Percentiles rank a stretch among this genome's conserved stretches.
These are phyloP conservation scores for Fragilaria crotonensis DNA, from an alignment of 108 stramenopile species.

Conservation along the genomic window DNA sequence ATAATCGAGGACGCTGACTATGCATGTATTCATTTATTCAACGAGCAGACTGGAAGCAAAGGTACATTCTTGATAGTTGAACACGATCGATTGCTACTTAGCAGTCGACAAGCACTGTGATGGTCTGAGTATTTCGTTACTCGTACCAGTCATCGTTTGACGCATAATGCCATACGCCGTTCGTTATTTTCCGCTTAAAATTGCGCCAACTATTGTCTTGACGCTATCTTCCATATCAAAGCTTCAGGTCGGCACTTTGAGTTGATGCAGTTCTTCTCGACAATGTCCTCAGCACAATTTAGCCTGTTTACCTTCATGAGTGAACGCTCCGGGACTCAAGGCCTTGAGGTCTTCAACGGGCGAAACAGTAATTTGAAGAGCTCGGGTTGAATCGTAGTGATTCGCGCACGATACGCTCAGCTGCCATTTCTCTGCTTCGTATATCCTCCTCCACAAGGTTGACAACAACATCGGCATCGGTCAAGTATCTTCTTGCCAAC, in stretches of 20 bases:
- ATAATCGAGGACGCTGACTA: no score
- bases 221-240: slow-evolving; percentile 49
- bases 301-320: slow-evolving; percentile 48
- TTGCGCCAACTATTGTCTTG: slow-evolving; percentile 38
- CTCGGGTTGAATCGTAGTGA: slow-evolving; percentile 46
- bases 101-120: no score
- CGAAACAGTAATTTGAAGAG: slow-evolving; percentile 56
- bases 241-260: slow-evolving; percentile 41
- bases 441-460: slow-evolving; percentile 74
- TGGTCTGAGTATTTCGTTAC: no score
- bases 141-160: no score
- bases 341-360: slow-evolving; percentile 54
- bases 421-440: slow-evolving; percentile 65
- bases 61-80: no score
- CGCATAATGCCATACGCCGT: no score
- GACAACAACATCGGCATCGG: slow-evolving; percentile 58
- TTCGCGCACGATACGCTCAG: slow-evolving; percentile 66
- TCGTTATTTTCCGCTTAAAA: slow-evolving; percentile 23
- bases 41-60: no score
- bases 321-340: slow-evolving; percentile 33
- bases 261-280: slow-evolving; percentile 52
- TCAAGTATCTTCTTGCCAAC: slow-evolving; percentile 79
- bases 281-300: slow-evolving; percentile 66
- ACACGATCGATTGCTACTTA: no score
- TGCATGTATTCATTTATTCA: no score